Base-by-base conservation (phyloP, 2,329 filamentous ascomycete species). In the Diatrype stigma region DNA sequence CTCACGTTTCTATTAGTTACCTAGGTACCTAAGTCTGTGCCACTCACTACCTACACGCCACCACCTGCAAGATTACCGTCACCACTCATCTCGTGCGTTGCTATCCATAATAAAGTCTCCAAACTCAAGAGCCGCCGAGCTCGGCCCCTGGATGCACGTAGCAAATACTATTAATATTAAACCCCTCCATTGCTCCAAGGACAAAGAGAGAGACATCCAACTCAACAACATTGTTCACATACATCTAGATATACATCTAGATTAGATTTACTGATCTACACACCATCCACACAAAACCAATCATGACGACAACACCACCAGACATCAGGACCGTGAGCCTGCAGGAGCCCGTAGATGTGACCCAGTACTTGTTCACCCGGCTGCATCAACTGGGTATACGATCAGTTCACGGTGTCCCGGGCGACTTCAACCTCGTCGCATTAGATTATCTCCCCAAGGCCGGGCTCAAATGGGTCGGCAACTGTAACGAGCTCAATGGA, bases 401-500 rank as follows among this genome's bases (percentile, higher is more conserved):
- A 48, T 86, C 83, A 11, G 72, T 89, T 50, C 84, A 87, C 59
- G 85, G 85, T 44, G 70, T 89, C n/a, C 85, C 86, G 3, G 85
- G 84, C 17, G 87, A 90, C 68, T 90, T 86, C 71, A 90, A 90
- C 64, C 76, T 90, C 46, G 76, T 81, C 16, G 77, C 84, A 8
- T 75, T 89, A 22, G 86, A 89, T 66, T 87, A 86, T 65, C 70
- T 89, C 42, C 73, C 78, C 22, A 74, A 78, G 34, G 72, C 73
- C 45, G 79, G 76, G 6, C 69, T 89, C 35, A 76, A 77, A 60
- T 87, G 84, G 84, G 80, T 86, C 38, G 81, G 81, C 51, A 89
- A 84, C 64, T 81, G 82, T 57, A 89, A 89, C 62, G 86, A 89
- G 67, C 77, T 89, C 52, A 89, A 89, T 64, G 86, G 86, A 44